Conservation (phyloP, 345 rosid species). For the Bruguiera sexangula region DNA sequence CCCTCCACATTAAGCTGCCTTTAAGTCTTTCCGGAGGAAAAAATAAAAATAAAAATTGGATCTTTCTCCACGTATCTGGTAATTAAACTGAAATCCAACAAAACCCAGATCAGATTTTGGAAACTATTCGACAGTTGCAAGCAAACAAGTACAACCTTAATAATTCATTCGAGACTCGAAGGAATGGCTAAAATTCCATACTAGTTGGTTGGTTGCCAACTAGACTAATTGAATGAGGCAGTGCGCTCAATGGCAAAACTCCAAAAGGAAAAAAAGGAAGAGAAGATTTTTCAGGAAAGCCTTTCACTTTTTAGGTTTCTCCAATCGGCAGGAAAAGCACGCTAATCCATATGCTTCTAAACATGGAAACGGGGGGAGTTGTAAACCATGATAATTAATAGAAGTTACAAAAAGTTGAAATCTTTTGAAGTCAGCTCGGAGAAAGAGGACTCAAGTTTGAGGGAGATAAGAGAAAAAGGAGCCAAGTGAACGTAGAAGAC, state of each 20-base stretch:
- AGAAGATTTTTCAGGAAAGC: no score
- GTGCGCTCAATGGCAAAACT: not conserved
- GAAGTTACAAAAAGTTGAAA: conserved; percentile 10
- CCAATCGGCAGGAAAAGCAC: conserved; percentile 12
- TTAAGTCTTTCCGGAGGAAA: not conserved
- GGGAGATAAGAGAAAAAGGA: not conserved
- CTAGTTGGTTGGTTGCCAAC: no score
- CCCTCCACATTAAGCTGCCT: conserved; percentile 27
- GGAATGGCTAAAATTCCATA: not conserved
- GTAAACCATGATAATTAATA: not conserved
- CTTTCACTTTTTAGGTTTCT: conserved; percentile 1
- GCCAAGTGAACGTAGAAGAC: conserved; percentile 27
- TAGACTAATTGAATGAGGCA: no score
- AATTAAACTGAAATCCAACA: conserved; percentile 23
- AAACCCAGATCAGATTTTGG: conserved; percentile 20
- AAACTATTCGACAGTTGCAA: not conserved
- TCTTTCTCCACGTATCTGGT: conserved; percentile 21
- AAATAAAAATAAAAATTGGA: conserved; percentile 7
- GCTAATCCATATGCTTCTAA: conserved; percentile 28
- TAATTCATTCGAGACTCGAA: not conserved
- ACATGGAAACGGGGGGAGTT: not conserved
- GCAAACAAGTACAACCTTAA: not conserved
- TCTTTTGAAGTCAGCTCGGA: not conserved
- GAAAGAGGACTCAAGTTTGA: conserved; percentile 14
- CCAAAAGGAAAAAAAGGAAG: not conserved